Percentiles rank a stretch among this genome's conserved stretches.
Evolutionary conservation across 2,329 filamentous ascomycete genomes (phyloP).

Genomic region (Curvularia sp.): DNA sequence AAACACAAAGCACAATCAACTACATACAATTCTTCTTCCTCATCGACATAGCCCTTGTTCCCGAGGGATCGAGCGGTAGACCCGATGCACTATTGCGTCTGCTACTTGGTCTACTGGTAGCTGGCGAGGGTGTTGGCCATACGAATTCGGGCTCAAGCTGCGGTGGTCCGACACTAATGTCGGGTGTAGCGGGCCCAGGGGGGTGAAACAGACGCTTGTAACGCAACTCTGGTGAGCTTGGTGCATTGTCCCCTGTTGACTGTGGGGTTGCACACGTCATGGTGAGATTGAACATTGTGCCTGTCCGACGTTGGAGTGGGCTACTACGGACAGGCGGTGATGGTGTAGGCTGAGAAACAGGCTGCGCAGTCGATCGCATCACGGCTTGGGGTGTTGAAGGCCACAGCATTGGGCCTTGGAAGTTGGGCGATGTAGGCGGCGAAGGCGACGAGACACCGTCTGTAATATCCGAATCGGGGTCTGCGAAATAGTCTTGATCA

Average conservation of each 20-base stretch:
- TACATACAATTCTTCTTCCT: conserved; percentile 30
- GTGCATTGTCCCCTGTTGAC: conserved; percentile 11
- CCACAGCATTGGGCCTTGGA: conserved; percentile 33
- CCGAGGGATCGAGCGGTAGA: conserved; percentile 39
- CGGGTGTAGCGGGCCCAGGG: conserved; percentile 25
- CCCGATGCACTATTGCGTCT: conserved; percentile 29
- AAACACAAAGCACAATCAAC: neutral
- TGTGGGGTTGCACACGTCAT: conserved; percentile 33
- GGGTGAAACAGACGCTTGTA: conserved; percentile 55
- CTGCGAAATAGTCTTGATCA: conserved; percentile 43
- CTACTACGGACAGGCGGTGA: conserved; percentile 17
- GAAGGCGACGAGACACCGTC: conserved; percentile 45
- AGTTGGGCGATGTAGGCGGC: conserved; percentile 37
- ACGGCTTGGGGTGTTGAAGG: conserved; percentile 31
- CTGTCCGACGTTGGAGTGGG: conserved; percentile 24
- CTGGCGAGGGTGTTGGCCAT: conserved; percentile 1
- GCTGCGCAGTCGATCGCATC: conserved; percentile 36
- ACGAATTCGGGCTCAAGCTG: conserved; percentile 2
- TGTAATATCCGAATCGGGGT: conserved; percentile 44
- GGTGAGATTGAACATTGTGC: conserved; percentile 31
- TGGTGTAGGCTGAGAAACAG: conserved; percentile 25
- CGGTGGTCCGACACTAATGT: conserved; percentile 22
- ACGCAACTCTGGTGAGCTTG: conserved; percentile 50
- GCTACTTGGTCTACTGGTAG: conserved; percentile 22
- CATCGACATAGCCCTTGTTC: conserved; percentile 43